Evolutionary conservation across 345 rosid species (phyloP), one percentile per base, ranked within the genome.

Genomic region (Boechera divaricarpa): DNA sequence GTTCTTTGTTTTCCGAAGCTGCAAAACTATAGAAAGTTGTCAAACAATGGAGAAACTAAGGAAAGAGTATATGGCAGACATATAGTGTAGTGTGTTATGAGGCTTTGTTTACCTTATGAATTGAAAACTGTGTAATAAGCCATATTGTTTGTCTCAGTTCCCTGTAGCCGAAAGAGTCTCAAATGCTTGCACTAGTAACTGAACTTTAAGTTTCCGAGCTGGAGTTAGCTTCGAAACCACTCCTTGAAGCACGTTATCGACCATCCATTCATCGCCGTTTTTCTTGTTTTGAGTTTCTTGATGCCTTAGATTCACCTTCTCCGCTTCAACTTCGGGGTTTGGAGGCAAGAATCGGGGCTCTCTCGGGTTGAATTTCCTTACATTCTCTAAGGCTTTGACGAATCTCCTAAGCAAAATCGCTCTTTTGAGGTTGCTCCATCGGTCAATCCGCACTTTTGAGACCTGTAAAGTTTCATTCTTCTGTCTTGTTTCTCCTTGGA

Each of bases 251-350:
- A 97, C 86, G 69, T 83, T 80, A 80, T 95, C 97, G 10, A 92
- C 89, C 97, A 92, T 93, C 95, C 97, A 95, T 75, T 91, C 97
- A 33, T 91, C 99, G 0, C 83, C 75, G 60, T 81, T 84, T 81
- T 85, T 91, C 76, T 84, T 88, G 74, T 83, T 92, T 49, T 77
- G 84, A 69, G 72, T 75, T 71, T 76, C 86, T 80, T 84, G 96
- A 80, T 82, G 91, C 85, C 90, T 86, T 16, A 95, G 78, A 51
- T 71, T 78, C 76, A 95, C 93, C 55, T 78, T 92, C 71, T 91
- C 96, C 3, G 91, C 81, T 65, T 82, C 97, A 16, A 63, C 26
- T 9, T 63, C 72, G 2, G 84, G 81, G 3, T 83, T 80, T n/a
- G 75, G 33, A 9, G 82, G 90, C 69, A 86, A 85, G 74, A 77